A percentile compares a stretch with the other conserved stretches of the same genome.
Conservation (phyloP, 495 filamentous ascomycete species). For the Trichocladium uniseriatum region DNA sequence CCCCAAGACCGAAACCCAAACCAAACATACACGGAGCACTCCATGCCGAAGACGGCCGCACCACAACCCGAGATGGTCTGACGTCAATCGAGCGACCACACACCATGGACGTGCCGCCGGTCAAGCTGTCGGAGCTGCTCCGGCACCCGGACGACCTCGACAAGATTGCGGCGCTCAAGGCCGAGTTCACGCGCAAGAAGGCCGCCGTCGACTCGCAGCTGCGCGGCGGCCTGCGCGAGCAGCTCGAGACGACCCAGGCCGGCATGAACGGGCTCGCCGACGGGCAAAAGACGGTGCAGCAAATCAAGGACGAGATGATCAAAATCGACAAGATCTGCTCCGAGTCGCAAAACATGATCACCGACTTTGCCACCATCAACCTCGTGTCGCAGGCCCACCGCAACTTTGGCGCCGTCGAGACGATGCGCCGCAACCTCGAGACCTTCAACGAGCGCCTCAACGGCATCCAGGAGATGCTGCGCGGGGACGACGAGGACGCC, state of each 20-base stretch:
- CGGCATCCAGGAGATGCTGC: slow-evolving; percentile 63
- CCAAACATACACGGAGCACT: too few species aligned
- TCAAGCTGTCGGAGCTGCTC: slow-evolving; percentile 66
- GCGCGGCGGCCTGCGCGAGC: slow-evolving; percentile 73
- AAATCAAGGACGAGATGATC: slow-evolving; percentile 94
- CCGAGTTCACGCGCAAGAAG: slow-evolving; percentile 94
- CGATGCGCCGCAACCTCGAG: slow-evolving; percentile 84
- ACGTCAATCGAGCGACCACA: slow-evolving; percentile 4
- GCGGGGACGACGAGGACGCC: slow-evolving; percentile 69
- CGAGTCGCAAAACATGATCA: slow-evolving; percentile 90
- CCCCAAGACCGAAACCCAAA: too few species aligned
- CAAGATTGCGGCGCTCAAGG: slow-evolving; percentile 81
- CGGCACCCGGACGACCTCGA: slow-evolving; percentile 80
- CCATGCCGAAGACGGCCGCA: too few species aligned
- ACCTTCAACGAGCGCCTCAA: slow-evolving; percentile 68
- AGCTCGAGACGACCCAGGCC: slow-evolving; percentile 82
- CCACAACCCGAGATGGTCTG: slow-evolving; percentile 16
- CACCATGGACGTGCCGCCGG: slow-evolving; percentile 45
- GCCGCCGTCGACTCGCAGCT: slow-evolving; percentile 80
- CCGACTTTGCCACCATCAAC: slow-evolving; percentile 95
- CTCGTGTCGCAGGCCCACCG: slow-evolving; percentile 84
- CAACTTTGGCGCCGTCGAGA: slow-evolving; percentile 84
- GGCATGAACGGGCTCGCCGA: slow-evolving; percentile 81
- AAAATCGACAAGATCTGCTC: slow-evolving; percentile 97
- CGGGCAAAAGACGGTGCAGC: slow-evolving; percentile 75